Percentiles rank a stretch among this genome's conserved stretches.
phyloP scores from a whole-genome alignment of 345 rosid species.

The Hirschfeldia incana region DNA sequence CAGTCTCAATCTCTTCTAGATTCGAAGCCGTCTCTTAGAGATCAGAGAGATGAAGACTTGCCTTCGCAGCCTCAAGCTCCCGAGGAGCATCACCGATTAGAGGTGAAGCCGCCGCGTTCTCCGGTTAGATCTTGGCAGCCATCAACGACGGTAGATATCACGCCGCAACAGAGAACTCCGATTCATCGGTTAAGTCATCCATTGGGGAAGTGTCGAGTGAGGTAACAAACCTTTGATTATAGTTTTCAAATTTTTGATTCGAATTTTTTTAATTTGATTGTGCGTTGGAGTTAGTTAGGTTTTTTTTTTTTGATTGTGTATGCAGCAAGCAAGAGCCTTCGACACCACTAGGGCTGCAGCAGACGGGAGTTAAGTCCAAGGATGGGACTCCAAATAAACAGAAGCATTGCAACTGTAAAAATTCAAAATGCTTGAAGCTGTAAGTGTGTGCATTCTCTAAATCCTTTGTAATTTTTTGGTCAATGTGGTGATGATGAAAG shows the following conservation, averaged over 20 bases:
- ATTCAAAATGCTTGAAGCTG: conserved; percentile 80
- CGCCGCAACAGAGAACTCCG: conserved; percentile 36
- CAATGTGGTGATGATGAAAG: not conserved
- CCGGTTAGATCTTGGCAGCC: conserved; percentile 16
- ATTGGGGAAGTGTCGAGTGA: conserved; percentile 33
- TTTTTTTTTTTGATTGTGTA: not conserved
- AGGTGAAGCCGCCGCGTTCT: conserved; percentile 19
- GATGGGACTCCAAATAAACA: conserved; percentile 64
- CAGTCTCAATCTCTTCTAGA: conserved; percentile 27
- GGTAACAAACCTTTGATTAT: conserved; percentile 30
- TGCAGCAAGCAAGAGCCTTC: conserved; percentile 57
- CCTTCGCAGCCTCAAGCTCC: not conserved
- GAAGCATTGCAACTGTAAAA: conserved; percentile 77
- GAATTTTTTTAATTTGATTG: not conserved
- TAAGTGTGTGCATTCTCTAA: conserved; percentile 37
- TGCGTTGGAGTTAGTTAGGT: not conserved
- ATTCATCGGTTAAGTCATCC: conserved; percentile 42
- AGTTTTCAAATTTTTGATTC: not conserved
- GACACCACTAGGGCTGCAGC: conserved; percentile 36
- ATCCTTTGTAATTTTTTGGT: not conserved
- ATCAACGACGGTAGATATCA: conserved; percentile 28
- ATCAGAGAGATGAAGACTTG: conserved; percentile 30
- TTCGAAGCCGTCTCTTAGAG: conserved; percentile 8
- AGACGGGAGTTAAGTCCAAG: conserved; percentile 42
- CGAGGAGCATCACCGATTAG: conserved; percentile 23